Evolutionary conservation across 352 stramenopile species (phyloP).

Genomic region (Phytopythium helicoides): DNA sequence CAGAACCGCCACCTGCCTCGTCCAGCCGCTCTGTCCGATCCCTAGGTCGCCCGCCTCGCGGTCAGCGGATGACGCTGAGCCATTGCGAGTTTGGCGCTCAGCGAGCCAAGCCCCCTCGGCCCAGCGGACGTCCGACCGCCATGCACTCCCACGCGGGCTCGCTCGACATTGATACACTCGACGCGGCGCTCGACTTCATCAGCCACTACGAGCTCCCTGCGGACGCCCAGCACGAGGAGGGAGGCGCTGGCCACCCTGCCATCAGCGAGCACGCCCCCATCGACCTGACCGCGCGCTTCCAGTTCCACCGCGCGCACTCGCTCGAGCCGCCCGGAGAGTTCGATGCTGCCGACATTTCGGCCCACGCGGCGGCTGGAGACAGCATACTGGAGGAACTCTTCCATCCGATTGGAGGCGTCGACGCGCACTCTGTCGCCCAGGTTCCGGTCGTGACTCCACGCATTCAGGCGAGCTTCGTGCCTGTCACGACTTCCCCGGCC

Average conservation of each 20-base stretch:
- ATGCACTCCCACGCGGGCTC: not conserved
- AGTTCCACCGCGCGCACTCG: constrained; percentile 1
- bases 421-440: not conserved
- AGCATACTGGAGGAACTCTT: not conserved
- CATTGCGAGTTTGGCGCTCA: too few species aligned
- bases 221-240: not conserved
- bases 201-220: constrained; percentile 5
- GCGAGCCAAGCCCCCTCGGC: too few species aligned
- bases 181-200: constrained; percentile 8
- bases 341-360: not conserved
- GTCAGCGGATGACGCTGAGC: too few species aligned
- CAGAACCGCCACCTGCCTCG: too few species aligned
- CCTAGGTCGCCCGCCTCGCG: too few species aligned
- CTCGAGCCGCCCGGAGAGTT: not conserved
- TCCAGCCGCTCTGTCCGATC: too few species aligned
- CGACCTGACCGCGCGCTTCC: constrained; percentile 2
- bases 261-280: not conserved
- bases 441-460: too few species aligned
- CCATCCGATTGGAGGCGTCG: not conserved
- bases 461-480: too few species aligned
- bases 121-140: too few species aligned
- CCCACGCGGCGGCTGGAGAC: not conserved
- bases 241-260: not conserved
- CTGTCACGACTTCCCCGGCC: not conserved
- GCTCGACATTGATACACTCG: constrained; percentile 2